Evolutionary conservation across 225 moss, liverwort and hornwort genomes (phyloP).

Genomic region (Thuidium tamariscinum): DNA sequence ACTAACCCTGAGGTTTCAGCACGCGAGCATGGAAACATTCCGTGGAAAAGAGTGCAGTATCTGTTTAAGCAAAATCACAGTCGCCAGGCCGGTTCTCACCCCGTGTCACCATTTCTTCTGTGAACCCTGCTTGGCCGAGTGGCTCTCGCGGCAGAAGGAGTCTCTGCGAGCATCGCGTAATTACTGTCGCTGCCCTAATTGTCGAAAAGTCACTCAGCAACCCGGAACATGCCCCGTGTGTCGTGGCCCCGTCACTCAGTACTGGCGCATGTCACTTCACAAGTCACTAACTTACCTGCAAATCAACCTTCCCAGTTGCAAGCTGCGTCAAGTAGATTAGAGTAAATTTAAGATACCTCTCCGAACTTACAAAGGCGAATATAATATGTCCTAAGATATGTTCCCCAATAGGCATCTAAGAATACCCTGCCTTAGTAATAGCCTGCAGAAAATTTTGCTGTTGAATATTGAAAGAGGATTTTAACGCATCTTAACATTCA

Average conservation of each 20-base stretch:
- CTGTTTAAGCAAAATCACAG: neutral
- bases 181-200: neutral
- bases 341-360: neutral
- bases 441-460: neutral
- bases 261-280: neutral
- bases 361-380: too few relatives aligned
- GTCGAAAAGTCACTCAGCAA: neutral
- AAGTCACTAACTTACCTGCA: neutral
- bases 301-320: neutral
- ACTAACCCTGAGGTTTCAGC: too few relatives aligned
- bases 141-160: neutral
- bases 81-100: neutral
- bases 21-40: neutral
- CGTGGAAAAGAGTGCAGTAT: neutral
- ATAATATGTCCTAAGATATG: neutral
- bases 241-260: neutral
- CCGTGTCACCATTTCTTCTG: neutral
- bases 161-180: neutral
- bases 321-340: neutral
- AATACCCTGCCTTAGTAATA: neutral
- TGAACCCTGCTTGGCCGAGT: neutral
- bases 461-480: neutral
- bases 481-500: neutral
- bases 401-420: neutral
- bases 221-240: neutral